Evolutionary conservation across 768 basidiomycete species (phyloP).

Genomic region (Phallus indusiatus): DNA sequence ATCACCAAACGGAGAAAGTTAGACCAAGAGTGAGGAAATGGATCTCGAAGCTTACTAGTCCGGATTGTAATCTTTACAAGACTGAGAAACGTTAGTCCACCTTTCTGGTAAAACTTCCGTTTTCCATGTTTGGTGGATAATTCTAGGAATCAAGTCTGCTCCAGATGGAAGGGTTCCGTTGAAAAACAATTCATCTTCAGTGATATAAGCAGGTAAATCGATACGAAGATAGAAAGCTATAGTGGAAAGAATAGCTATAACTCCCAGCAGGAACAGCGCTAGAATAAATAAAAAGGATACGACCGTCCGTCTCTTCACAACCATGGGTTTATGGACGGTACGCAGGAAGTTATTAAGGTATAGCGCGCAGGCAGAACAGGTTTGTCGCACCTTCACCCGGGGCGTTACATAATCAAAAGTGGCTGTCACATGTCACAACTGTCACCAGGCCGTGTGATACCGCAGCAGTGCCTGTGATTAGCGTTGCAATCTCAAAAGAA

Average conservation of each 20-base stretch:
- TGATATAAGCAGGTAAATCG: slow-evolving; percentile 65
- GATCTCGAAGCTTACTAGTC: slow-evolving; percentile 69
- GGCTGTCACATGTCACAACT: background rate
- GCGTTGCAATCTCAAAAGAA: too few relatives aligned
- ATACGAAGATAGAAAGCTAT: slow-evolving; percentile 86
- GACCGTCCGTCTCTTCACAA: slow-evolving; percentile 27
- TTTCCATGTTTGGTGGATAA: slow-evolving; percentile 99
- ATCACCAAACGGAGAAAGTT: background rate
- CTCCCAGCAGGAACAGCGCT: slow-evolving; percentile 75
- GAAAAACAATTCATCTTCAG: slow-evolving; percentile 65
- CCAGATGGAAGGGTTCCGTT: slow-evolving; percentile 53
- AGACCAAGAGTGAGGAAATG: slow-evolving; percentile 4
- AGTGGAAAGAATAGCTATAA: slow-evolving; percentile 84
- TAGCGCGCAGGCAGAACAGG: background rate
- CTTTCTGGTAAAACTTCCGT: slow-evolving; percentile 70
- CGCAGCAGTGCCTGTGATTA: too few relatives aligned
- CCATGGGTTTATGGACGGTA: slow-evolving; percentile 1
- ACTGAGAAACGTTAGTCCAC: slow-evolving; percentile 76
- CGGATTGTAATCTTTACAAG: slow-evolving; percentile 84
- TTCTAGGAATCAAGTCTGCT: slow-evolving; percentile 75
- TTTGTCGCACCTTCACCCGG: background rate
- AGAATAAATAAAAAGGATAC: slow-evolving; percentile 45
- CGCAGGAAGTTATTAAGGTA: background rate
- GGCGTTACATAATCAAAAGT: background rate
- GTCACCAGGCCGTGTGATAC: too few relatives aligned